These are phyloP conservation scores for Candida fluviatilis DNA, from an alignment of 805 yeast species.

Conservation along the genomic window DNA sequence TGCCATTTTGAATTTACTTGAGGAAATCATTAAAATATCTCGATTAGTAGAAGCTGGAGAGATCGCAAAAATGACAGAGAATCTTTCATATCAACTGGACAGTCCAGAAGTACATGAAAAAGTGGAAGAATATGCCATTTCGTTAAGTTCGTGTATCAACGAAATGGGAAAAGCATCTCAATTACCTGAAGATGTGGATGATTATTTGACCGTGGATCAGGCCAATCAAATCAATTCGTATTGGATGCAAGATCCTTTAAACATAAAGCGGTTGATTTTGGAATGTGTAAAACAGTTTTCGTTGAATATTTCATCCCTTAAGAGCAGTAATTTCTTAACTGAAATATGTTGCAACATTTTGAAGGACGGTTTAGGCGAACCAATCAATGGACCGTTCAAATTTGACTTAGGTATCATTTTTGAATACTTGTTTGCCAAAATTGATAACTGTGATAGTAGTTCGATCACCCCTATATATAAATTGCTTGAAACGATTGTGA, in stretches of 20 bases:
- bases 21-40: slow-evolving; percentile 12
- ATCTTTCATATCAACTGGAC: not conserved
- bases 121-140: slow-evolving; percentile 44
- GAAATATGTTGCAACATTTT: slow-evolving; percentile 64
- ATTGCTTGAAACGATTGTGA: slow-evolving; percentile 42
- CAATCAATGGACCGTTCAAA: slow-evolving; percentile 62
- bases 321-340: slow-evolving; percentile 46
- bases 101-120: slow-evolving; percentile 11
- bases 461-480: slow-evolving; percentile 43
- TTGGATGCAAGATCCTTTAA: slow-evolving; percentile 49
- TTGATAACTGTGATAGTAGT: slow-evolving; percentile 20
- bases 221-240: slow-evolving; percentile 23
- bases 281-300: slow-evolving; percentile 40
- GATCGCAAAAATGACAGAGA: no score
- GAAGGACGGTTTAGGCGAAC: slow-evolving; percentile 61
- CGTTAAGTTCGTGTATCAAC: slow-evolving; percentile 59
- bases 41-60: slow-evolving; percentile 4
- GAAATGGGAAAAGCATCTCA: slow-evolving; percentile 70
- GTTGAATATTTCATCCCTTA: slow-evolving; percentile 30
- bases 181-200: slow-evolving; percentile 55
- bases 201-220: slow-evolving; percentile 32
- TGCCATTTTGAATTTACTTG: slow-evolving; percentile 16
- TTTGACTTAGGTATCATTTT: slow-evolving; percentile 40
- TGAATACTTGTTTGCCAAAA: slow-evolving; percentile 33
- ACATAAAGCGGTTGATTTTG: slow-evolving; percentile 40